Conservation (phyloP, 495 filamentous ascomycete genomes). For the Thermothielavioides terrestris region DNA sequence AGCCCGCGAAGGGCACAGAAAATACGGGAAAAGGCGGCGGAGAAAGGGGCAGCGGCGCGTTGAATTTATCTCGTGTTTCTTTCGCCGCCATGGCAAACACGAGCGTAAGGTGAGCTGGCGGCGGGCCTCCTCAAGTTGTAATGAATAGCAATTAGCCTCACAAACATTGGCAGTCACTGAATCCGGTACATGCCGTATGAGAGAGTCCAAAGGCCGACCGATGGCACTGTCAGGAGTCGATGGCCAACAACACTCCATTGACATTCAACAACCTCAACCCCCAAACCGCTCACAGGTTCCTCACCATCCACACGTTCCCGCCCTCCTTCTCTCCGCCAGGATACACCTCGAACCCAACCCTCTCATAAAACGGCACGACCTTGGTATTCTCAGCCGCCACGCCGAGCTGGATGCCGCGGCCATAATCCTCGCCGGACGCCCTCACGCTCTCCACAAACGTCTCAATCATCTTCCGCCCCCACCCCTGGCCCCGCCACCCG, state of each 20-base stretch:
- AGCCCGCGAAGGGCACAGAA: too few relatives aligned
- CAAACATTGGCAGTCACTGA: too few relatives aligned
- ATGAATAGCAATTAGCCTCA: too few relatives aligned
- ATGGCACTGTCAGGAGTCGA: neutral
- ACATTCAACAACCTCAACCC: neutral
- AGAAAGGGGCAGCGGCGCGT: too few relatives aligned
- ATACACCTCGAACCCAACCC: slow-evolving; percentile 31
- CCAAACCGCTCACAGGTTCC: slow-evolving; percentile 21
- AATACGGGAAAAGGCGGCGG: too few relatives aligned
- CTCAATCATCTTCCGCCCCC: slow-evolving; percentile 31
- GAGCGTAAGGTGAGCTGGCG: too few relatives aligned
- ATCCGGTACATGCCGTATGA: too few relatives aligned
- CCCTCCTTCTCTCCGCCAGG: slow-evolving; percentile 25
- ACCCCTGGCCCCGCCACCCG: slow-evolving; percentile 27
- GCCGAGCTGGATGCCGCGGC: slow-evolving; percentile 31
- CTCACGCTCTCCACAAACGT: slow-evolving; percentile 28
- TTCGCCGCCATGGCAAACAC: too few relatives aligned
- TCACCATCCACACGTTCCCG: slow-evolving; percentile 36
- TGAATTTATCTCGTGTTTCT: too few relatives aligned
- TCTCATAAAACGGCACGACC: slow-evolving; percentile 37
- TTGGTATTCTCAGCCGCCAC: slow-evolving; percentile 34
- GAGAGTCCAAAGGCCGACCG: neutral
- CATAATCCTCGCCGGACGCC: slow-evolving; percentile 14
- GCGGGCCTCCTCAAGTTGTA: too few relatives aligned
- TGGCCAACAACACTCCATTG: neutral